phyloP scores from a whole-genome alignment of 352 stramenopile genomes.

The Aphanomyces stellatus region DNA sequence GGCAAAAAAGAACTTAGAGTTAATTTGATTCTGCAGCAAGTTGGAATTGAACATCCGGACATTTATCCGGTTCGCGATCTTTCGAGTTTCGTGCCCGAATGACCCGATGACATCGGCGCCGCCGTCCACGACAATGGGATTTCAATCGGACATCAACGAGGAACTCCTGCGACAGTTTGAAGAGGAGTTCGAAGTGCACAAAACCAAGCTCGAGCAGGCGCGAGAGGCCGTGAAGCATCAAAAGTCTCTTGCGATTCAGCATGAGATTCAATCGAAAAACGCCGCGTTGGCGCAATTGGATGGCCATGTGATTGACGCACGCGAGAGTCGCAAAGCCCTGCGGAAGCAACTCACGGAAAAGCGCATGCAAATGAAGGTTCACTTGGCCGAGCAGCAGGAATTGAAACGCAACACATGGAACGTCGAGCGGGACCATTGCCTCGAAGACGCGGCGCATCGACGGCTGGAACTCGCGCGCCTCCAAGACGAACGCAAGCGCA shows the following conservation, averaged over 20 bases:
- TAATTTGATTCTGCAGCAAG: no score
- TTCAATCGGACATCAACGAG: not conserved
- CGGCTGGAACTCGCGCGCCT: not conserved
- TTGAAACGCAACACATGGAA: not conserved
- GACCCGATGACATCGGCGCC: not conserved
- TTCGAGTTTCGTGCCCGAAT: no score
- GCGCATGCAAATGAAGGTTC: not conserved
- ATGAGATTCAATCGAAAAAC: not conserved
- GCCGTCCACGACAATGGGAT: not conserved
- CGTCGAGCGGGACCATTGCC: not conserved
- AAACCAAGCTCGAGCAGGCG: not conserved
- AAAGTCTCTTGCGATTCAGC: not conserved
- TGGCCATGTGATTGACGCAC: not conserved
- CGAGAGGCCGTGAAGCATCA: not conserved
- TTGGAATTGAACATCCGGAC: no score
- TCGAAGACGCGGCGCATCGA: not conserved
- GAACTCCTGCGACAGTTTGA: slow-evolving; percentile 1
- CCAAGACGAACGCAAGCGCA: not conserved
- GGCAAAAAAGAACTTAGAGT: no score
- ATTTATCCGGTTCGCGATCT: no score
- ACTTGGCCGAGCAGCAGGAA: not conserved
- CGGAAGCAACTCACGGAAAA: not conserved
- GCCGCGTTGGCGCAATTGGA: not conserved
- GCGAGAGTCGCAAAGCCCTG: not conserved
- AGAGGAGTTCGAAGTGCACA: not conserved